Percentiles rank a stretch among this genome's conserved stretches.
phyloP scores from a whole-genome alignment of 2,329 filamentous ascomycete genomes.

The Clarireedia homoeocarpa region DNA sequence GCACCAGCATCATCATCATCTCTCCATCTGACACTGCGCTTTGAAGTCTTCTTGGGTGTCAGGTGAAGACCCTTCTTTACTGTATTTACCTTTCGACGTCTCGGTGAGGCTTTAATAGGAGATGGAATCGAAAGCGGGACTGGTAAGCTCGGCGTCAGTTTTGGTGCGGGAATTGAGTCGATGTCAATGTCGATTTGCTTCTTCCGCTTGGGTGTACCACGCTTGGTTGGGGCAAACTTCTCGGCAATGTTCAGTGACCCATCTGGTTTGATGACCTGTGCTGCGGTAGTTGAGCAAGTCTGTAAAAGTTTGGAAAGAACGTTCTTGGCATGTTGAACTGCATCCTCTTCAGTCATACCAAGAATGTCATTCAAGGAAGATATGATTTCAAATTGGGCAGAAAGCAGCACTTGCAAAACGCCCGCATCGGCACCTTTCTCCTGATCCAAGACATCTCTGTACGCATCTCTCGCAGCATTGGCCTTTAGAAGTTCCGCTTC shows the following conservation, averaged over 20 bases:
- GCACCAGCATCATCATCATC: conserved; percentile 83
- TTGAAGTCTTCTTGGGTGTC: conserved; percentile 71
- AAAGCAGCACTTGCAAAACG: conserved; percentile 74
- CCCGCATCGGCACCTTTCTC: conserved; percentile 74
- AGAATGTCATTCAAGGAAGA: conserved; percentile 75
- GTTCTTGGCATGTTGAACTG: conserved; percentile 68
- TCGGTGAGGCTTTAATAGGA: conserved; percentile 72
- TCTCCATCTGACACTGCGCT: conserved; percentile 82
- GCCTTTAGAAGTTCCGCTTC: conserved; percentile 83
- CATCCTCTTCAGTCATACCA: conserved; percentile 74
- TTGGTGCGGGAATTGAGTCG: conserved; percentile 17
- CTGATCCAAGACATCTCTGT: conserved; percentile 70
- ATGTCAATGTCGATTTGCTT: conserved; percentile 35
- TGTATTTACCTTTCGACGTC: conserved; percentile 58
- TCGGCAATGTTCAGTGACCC: conserved; percentile 54
- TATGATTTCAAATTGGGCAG: conserved; percentile 87
- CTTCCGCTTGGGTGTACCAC: conserved; percentile 72
- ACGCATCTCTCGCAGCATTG: conserved; percentile 72
- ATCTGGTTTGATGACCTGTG: conserved; percentile 87
- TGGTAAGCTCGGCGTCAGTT: conserved; percentile 33
- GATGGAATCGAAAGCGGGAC: conserved; percentile 39
- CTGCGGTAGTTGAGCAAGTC: conserved; percentile 63
- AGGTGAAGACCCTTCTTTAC: conserved; percentile 71
- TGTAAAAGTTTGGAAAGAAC: conserved; percentile 73
- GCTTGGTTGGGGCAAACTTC: conserved; percentile 60